phyloP scores from a whole-genome alignment of 2,329 filamentous ascomycete species.

The Hysterium pulicare region DNA sequence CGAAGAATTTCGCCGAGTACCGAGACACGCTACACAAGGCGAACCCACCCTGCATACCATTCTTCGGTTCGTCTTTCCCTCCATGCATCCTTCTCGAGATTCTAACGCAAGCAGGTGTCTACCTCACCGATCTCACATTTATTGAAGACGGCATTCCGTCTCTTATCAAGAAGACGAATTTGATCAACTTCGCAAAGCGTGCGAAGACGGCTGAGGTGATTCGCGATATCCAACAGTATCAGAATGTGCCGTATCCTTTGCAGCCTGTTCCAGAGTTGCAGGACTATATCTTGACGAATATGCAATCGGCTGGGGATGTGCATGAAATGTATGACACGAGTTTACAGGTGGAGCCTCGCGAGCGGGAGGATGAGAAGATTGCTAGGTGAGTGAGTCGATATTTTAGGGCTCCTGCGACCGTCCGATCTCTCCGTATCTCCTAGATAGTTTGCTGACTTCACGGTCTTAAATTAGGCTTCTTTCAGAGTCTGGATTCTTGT shows the following conservation, averaged over 20 bases:
- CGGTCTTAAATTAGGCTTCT: constrained; percentile 48
- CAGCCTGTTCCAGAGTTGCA: constrained; percentile 88
- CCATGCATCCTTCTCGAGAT: background rate
- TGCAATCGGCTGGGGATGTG: constrained; percentile 91
- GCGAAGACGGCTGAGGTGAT: constrained; percentile 98
- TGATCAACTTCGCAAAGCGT: constrained; percentile 98
- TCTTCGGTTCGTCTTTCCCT: constrained; percentile 68
- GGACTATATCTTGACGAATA: constrained; percentile 94
- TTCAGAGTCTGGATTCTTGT: constrained; percentile 55
- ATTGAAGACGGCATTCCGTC: constrained; percentile 98
- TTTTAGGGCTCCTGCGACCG: background rate
- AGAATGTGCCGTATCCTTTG: constrained; percentile 93
- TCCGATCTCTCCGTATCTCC: background rate
- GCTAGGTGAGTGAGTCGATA: constrained; percentile 67
- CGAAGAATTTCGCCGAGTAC: constrained; percentile 97
- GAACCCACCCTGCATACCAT: constrained; percentile 95
- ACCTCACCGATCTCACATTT: constrained; percentile 94
- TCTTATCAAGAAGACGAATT: constrained; percentile 89
- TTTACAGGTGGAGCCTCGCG: constrained; percentile 85
- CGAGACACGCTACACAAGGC: constrained; percentile 87
- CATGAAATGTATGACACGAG: constrained; percentile 99
- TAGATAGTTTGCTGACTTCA: too few species aligned
- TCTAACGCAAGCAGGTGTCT: constrained; percentile 65
- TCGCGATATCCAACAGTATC: constrained; percentile 96
- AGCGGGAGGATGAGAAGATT: constrained; percentile 99